A percentile compares a stretch with the other conserved stretches of the same genome.
These are phyloP conservation scores for Capronia americana DNA, from an alignment of 2,329 filamentous ascomycete genomes.

Conservation along the genomic window DNA sequence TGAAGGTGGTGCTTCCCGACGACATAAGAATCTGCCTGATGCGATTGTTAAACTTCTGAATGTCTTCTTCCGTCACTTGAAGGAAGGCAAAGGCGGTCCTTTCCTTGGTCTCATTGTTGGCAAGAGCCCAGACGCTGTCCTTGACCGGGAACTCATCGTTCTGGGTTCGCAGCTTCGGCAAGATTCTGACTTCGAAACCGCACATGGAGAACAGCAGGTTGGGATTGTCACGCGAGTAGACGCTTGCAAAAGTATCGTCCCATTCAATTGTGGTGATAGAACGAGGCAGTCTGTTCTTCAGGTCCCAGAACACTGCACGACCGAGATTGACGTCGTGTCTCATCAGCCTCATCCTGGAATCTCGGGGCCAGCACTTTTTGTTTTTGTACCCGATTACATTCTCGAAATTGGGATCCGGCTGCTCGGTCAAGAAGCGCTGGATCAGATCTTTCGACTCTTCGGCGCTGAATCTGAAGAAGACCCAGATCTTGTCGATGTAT, in stretches of 20 bases:
- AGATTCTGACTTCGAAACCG: slow-evolving; percentile 93
- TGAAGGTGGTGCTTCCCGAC: slow-evolving; percentile 98
- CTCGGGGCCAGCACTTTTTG: slow-evolving; percentile 99
- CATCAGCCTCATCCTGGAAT: slow-evolving; percentile 98
- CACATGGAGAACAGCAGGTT: slow-evolving; percentile 98
- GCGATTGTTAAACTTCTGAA: slow-evolving; percentile 98
- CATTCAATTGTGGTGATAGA: slow-evolving; percentile 98
- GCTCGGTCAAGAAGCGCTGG: slow-evolving; percentile 95
- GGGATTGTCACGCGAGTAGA: slow-evolving; percentile 97
- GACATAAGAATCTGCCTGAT: slow-evolving; percentile 99
- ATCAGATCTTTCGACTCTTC: slow-evolving; percentile 96
- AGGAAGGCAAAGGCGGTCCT: slow-evolving; percentile 96
- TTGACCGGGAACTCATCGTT: slow-evolving; percentile 97
- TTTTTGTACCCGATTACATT: slow-evolving; percentile 99
- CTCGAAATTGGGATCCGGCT: slow-evolving; percentile 98
- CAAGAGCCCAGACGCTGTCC: slow-evolving; percentile 97
- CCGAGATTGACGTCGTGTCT: slow-evolving; percentile 97
- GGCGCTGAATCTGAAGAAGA: slow-evolving; percentile 90
- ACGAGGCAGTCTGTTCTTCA: slow-evolving; percentile 94
- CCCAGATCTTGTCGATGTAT: slow-evolving; percentile 98
- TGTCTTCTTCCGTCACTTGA: slow-evolving; percentile 96
- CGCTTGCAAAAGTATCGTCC: slow-evolving; percentile 98
- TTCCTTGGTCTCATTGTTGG: slow-evolving; percentile 96
- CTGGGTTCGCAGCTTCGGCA: slow-evolving; percentile 92
- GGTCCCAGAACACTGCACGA: slow-evolving; percentile 96